Conservation (phyloP, 768 basidiomycete species). For the Sistotremastrum niveocremeum region DNA sequence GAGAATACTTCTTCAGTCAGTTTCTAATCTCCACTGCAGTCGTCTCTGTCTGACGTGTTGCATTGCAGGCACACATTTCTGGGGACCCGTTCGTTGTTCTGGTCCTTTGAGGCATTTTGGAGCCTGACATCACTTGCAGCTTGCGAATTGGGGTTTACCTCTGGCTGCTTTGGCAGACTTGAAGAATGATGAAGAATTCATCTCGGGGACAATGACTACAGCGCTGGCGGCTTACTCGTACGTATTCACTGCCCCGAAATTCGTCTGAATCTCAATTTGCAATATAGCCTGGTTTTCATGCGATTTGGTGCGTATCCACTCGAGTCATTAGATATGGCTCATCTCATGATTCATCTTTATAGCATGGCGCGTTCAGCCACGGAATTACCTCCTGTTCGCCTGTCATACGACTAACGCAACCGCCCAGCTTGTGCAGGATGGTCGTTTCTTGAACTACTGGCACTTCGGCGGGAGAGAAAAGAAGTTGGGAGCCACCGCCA, state of each 20-base stretch:
- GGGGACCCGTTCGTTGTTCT: slow-evolving; percentile 75
- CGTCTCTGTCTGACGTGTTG: slow-evolving; percentile 9
- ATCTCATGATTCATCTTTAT: slow-evolving; percentile 4
- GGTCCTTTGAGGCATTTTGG: slow-evolving; percentile 1
- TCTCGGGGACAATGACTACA: slow-evolving; percentile 94
- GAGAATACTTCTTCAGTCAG: slow-evolving; percentile 93
- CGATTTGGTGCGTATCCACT: slow-evolving; percentile 57
- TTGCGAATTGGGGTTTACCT: slow-evolving; percentile 97
- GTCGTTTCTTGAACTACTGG: slow-evolving; percentile 85
- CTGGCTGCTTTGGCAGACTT: slow-evolving; percentile 87
- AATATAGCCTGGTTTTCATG: slow-evolving; percentile 68
- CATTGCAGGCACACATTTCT: slow-evolving; percentile 81
- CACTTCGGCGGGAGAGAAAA: slow-evolving; percentile 76
- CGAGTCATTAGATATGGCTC: slow-evolving; percentile 4
- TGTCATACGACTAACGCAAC: slow-evolving; percentile 88
- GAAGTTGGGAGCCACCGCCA: slow-evolving; percentile 28
- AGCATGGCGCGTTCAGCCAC: slow-evolving; percentile 94
- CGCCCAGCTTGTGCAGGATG: slow-evolving; percentile 74
- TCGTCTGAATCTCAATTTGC: slow-evolving; percentile 3
- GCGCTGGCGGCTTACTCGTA: slow-evolving; percentile 88
- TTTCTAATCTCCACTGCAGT: slow-evolving; percentile 7
- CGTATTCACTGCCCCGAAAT: slow-evolving; percentile 32
- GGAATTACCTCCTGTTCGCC: slow-evolving; percentile 90
- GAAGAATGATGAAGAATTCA: slow-evolving; percentile 88
- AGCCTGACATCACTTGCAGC: slow-evolving; percentile 30